Conservation (phyloP, 768 basidiomycete genomes). For the Suillus brevipes region DNA sequence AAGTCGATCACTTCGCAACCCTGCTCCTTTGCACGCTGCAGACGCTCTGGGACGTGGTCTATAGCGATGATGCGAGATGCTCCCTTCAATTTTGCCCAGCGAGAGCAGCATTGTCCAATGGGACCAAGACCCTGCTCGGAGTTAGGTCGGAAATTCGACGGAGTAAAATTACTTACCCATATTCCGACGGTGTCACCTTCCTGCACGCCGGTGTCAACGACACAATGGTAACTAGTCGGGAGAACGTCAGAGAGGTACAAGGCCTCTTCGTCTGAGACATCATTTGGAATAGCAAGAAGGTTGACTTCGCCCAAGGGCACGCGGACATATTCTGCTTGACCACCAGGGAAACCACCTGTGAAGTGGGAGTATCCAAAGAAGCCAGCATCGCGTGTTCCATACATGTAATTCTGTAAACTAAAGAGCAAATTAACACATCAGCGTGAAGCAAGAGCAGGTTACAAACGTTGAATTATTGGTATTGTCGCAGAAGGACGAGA, state of each 20-base stretch:
- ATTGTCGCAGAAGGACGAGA: constrained; percentile 71
- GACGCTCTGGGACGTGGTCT: constrained; percentile 57
- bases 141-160: neutral
- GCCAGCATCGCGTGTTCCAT: constrained; percentile 67
- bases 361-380: constrained; percentile 76
- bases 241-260: constrained; percentile 62
- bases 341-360: constrained; percentile 70
- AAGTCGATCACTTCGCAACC: constrained; percentile 63
- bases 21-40: constrained; percentile 46
- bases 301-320: constrained; percentile 75
- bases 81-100: constrained; percentile 66
- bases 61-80: constrained; percentile 71
- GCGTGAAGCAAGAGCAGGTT: constrained; percentile 13
- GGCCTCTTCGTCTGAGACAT: constrained; percentile 61
- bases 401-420: constrained; percentile 57
- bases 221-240: constrained; percentile 71
- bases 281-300: constrained; percentile 66
- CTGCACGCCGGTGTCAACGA: constrained; percentile 73
- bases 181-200: constrained; percentile 70
- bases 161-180: constrained; percentile 47
- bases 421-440: neutral
- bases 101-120: constrained; percentile 60
- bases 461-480: constrained; percentile 65
- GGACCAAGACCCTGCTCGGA: constrained; percentile 57
- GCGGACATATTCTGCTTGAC: constrained; percentile 74